Base-by-base conservation (phyloP, 2,329 filamentous ascomycete species). In the Aspergillus caelatus region DNA sequence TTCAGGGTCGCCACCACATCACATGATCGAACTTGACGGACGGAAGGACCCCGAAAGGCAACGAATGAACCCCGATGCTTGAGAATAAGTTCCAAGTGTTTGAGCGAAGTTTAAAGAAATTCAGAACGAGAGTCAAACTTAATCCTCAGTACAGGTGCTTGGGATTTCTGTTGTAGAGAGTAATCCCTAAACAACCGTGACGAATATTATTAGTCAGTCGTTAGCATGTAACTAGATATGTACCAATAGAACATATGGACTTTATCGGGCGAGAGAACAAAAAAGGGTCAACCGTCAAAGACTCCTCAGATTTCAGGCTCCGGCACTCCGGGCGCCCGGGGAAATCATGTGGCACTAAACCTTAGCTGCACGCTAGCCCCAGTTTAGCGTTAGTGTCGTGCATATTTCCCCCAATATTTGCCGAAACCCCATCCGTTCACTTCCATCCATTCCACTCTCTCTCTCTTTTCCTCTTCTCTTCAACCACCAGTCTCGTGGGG, bases 341-440 rank as follows among this genome's bases (percentile, higher is more conserved):
- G 56, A 58, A 55, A 55, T 55, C 52, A 55, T 55, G 52, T 55
- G 52, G 32, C 52, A 39, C 12, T 39, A 55, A 39, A 55, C n/a
- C 36, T 55, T 55, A 36, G 21, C n/a, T 19, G 32, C 21, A 28
- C 26, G 8, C 46, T 50, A 50, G 26, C 16, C 46, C 46, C 14
- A 16, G 7, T 23, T n/a, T 30, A 32, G 48, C 4, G 16, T n/a
- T 52, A 52, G 48, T 52, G 48, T 52, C 48, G 48, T 21, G 19
- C 26, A 32, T 32, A n/a, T 21, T 26, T 14, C 12, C 28, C 28
- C 52, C 52, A 23, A 28, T 39, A 39, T 26, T 36, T 39, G 32
- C 52, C 32, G 32, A 55, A 28, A 23, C 52, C 32, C 52, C 52
- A 55, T 55, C 52, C 52, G 52, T 55, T 55, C 52, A 39, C 6